phyloP scores from a whole-genome alignment of 2,329 filamentous ascomycete genomes.

The Fusarium scirpi region DNA sequence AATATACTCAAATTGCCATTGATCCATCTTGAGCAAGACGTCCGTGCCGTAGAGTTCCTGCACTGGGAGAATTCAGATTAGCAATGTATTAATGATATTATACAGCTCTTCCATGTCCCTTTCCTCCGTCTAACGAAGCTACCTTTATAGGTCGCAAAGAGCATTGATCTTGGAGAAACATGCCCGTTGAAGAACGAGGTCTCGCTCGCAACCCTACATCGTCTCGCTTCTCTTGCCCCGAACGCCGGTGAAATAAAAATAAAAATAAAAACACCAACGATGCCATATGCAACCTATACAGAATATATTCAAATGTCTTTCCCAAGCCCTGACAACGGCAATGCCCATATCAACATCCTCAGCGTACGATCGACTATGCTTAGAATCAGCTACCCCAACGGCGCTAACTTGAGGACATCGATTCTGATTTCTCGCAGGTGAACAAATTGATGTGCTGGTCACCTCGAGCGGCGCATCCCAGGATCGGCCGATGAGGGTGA shows the following conservation, averaged over 20 bases:
- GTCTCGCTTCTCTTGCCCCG: conserved; percentile 38
- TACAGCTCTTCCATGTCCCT: conserved; percentile 22
- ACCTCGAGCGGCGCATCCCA: conserved; percentile 86
- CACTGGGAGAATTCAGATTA: conserved; percentile 1
- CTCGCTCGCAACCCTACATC: conserved; percentile 26
- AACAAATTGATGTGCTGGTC: conserved; percentile 94
- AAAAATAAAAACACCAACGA: conserved; percentile 40
- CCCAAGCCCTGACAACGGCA: conserved; percentile 9
- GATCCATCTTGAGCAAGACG: not conserved
- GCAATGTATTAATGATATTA: conserved; percentile 36
- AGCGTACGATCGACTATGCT: conserved; percentile 20
- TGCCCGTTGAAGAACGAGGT: conserved; percentile 23
- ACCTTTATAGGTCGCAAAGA: conserved; percentile 1
- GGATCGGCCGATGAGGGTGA: conserved; percentile 92
- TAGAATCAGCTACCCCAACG: conserved; percentile 37
- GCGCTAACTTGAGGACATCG: conserved; percentile 48
- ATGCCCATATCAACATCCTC: conserved; percentile 7
- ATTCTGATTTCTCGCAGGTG: conserved; percentile 69
- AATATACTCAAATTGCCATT: not conserved
- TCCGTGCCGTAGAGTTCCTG: not conserved
- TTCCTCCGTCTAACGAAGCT: conserved; percentile 27
- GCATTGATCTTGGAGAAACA: conserved; percentile 15
- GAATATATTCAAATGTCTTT: conserved; percentile 22
- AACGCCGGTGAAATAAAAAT: conserved; percentile 38
- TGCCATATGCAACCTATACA: conserved; percentile 45